Conservation (phyloP, 106 monocot species). For the Allium fistulosum region DNA sequence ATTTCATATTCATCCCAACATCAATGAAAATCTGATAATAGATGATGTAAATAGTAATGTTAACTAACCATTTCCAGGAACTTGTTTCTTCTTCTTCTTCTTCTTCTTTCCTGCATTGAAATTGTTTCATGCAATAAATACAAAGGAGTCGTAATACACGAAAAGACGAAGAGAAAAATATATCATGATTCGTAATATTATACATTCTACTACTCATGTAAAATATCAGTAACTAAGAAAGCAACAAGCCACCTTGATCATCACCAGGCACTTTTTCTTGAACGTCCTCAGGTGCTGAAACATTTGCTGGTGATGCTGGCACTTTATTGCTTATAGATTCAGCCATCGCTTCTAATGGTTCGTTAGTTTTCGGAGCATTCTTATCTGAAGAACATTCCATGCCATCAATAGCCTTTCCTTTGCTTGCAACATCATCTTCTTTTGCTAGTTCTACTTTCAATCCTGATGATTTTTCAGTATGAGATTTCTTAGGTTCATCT, state of each 20-base stretch:
- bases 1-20: no score
- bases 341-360: slow-evolving; percentile 25
- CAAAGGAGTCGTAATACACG: neutral
- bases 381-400: slow-evolving; percentile 17
- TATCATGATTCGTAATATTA: no score
- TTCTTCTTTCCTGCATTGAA: slow-evolving; percentile 70
- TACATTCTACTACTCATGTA: no score
- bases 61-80: slow-evolving; percentile 49
- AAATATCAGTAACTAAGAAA: neutral
- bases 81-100: slow-evolving; percentile 73
- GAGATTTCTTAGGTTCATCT: slow-evolving; percentile 14
- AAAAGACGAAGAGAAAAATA: no score
- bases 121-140: neutral
- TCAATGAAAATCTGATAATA: no score
- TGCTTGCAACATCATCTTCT: slow-evolving; percentile 3
- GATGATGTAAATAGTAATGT: neutral
- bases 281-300: slow-evolving; percentile 42
- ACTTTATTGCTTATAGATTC: slow-evolving; percentile 47
- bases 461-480: neutral
- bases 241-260: slow-evolving; percentile 51
- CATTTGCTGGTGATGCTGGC: slow-evolving; percentile 29
- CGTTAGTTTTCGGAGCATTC: slow-evolving; percentile 20
- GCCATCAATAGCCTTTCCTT: slow-evolving; percentile 1
- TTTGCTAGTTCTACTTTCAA: neutral
- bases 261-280: slow-evolving; percentile 45